Evolutionary conservation across 257 asterid genomes (phyloP).

Genomic region (Solanum sejunctum): DNA sequence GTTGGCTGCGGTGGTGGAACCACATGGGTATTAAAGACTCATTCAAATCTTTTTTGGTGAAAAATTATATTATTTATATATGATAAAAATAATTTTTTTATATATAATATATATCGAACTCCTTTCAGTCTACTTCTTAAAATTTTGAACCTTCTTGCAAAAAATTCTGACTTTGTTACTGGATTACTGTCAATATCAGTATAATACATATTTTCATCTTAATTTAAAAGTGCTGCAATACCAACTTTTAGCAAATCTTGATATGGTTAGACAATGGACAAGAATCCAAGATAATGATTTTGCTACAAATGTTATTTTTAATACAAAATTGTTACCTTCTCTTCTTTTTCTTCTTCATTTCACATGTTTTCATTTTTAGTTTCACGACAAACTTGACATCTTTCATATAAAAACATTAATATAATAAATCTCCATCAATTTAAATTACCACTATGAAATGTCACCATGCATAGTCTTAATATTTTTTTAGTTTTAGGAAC

Average conservation of each 20-base stretch:
- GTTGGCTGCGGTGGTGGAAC: background rate
- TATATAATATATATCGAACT: too few species aligned
- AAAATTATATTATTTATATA: too few species aligned
- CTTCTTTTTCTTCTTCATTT: background rate
- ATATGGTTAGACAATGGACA: constrained; percentile 9
- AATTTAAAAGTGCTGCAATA: constrained; percentile 16
- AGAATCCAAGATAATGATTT: background rate
- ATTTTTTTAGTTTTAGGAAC: background rate
- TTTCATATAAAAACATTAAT: background rate
- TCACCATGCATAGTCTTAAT: background rate
- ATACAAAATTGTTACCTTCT: background rate
- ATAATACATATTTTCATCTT: constrained; percentile 1
- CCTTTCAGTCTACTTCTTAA: too few species aligned
- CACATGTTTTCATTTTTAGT: background rate
- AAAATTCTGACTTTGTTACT: too few species aligned
- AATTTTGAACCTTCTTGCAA: too few species aligned
- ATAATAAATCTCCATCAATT: background rate
- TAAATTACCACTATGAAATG: background rate
- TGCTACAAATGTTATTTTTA: background rate
- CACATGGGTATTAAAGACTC: too few species aligned
- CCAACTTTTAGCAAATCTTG: constrained; percentile 15
- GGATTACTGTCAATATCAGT: background rate
- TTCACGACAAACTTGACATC: background rate
- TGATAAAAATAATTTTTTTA: too few species aligned
- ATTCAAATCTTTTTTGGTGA: too few species aligned